Base-by-base conservation (phyloP, 306 rosid species). In the Hippophae gyantsensis region DNA sequence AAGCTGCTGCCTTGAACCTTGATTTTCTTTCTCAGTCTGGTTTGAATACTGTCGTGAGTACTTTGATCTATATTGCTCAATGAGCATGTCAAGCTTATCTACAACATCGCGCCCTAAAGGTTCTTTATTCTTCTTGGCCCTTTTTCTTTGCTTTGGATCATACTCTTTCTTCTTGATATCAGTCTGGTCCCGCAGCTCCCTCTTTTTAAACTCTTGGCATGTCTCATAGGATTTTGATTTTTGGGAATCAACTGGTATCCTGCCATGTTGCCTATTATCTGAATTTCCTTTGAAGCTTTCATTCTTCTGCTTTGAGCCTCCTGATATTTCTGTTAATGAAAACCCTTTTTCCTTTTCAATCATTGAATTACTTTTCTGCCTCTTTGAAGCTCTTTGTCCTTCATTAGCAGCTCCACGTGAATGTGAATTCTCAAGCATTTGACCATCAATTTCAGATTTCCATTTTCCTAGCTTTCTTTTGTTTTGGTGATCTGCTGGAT, bases 81-180 rank as follows among this genome's bases (percentile, higher is more conserved):
- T 88, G 63, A 92, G 95, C 81, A 78, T 48, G 81, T 92, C 99
- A 48, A 92, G 99, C 77, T 84, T 85, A 66, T 88, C 99, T 14
- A 65, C 80, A 9, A 26, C 72, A 13, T 83, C 96, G 65, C 79
- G 71, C 42, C 98, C 98, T 43, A 58, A 49, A 12, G 84, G 76
- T 18, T 49, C 93, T 71, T 84, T 83, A 13, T 76, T 88, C 87
- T 82, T 84, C 63, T 74, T 86, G 1, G 84, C 40, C 69, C 87
- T 65, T 71, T 48, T 66, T 62, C 58, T 58, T 27, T 76, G 76
- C 73, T 51, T 76, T 7, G 65, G 54, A 58, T 67, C 55, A 42
- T 56, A 63, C 47, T 74, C 81, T 52, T 64, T 81, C 53, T 59
- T 72, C 50, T 57, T 63, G 10, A 1, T 13, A 60, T 62, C 75